A percentile compares a stretch with the other conserved stretches of the same genome.
phyloP scores from a whole-genome alignment of 2,329 filamentous ascomycete genomes.

The Didymella pinodella region DNA sequence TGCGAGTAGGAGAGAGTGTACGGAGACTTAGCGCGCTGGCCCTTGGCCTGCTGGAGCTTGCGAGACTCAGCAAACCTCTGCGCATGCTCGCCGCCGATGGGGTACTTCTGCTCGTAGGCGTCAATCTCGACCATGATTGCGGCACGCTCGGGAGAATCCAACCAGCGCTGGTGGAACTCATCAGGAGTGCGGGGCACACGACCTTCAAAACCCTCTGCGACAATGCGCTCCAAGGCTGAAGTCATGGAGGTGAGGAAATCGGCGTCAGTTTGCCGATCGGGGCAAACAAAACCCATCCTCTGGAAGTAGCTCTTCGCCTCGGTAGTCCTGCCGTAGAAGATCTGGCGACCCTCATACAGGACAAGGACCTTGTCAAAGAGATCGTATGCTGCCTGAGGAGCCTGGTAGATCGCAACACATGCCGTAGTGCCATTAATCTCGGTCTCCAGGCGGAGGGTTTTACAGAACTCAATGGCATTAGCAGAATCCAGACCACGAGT shows the following conservation, averaged over 20 bases:
- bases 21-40: slow-evolving; percentile 71
- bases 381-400: slow-evolving; percentile 73
- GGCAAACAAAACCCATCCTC: slow-evolving; percentile 75
- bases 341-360: slow-evolving; percentile 72
- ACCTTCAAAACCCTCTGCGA: slow-evolving; percentile 55
- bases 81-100: slow-evolving; percentile 55
- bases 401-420: slow-evolving; percentile 77
- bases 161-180: slow-evolving; percentile 62
- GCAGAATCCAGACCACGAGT: slow-evolving; percentile 77
- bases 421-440: slow-evolving; percentile 72
- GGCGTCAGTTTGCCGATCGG: slow-evolving; percentile 73
- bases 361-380: slow-evolving; percentile 74
- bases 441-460: slow-evolving; percentile 71
- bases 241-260: slow-evolving; percentile 83
- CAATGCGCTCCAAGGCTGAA: slow-evolving; percentile 56
- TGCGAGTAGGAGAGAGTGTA: slow-evolving; percentile 81
- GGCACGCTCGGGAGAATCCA: slow-evolving; percentile 60
- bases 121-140: slow-evolving; percentile 56
- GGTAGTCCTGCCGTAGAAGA: slow-evolving; percentile 72
- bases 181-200: slow-evolving; percentile 59
- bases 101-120: slow-evolving; percentile 56
- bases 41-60: slow-evolving; percentile 57
- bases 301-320: slow-evolving; percentile 74
- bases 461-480: slow-evolving; percentile 78
- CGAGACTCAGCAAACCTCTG: slow-evolving; percentile 58